phyloP scores from a whole-genome alignment of 805 yeast species.

The Jamesozyma spencerorum region DNA sequence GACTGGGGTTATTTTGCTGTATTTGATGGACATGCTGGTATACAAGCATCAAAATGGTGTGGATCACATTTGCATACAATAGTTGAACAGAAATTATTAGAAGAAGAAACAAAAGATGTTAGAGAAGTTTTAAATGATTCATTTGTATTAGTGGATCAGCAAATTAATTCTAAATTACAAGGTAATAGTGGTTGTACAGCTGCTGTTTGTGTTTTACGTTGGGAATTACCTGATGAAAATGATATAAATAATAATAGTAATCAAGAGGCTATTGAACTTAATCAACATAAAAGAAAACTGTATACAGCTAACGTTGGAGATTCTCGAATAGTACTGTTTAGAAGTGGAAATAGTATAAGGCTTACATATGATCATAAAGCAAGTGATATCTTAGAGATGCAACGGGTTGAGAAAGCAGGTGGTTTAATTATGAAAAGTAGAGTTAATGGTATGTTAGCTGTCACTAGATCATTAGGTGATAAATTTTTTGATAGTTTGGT shows the following conservation, averaged over 20 bases:
- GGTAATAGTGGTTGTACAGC: conserved; percentile 92
- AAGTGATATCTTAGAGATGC: conserved; percentile 65
- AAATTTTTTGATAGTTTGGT: conserved; percentile 84
- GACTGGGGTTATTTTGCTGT: conserved; percentile 95
- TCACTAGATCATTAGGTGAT: conserved; percentile 88
- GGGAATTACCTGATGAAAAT: conserved; percentile 51
- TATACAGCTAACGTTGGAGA: conserved; percentile 96
- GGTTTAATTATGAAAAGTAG: conserved; percentile 84
- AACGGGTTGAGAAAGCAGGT: conserved; percentile 67
- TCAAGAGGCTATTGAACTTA: conserved; percentile 23
- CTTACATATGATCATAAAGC: conserved; percentile 92
- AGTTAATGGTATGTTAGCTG: conserved; percentile 93
- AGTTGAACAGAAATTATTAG: conserved; percentile 49
- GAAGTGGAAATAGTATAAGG: conserved; percentile 67
- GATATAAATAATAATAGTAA: conserved; percentile 7
- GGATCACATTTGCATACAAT: conserved; percentile 73
- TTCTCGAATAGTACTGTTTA: conserved; percentile 68
- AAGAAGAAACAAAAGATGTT: conserved; percentile 42
- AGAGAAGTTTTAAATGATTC: conserved; percentile 58
- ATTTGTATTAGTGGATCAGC: conserved; percentile 66
- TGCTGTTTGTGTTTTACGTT: conserved; percentile 80
- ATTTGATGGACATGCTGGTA: conserved; percentile 97
- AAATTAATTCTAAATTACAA: conserved; percentile 48
- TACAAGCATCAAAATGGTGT: conserved; percentile 88
- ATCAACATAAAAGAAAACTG: conserved; percentile 57